Base-by-base conservation (phyloP, 805 yeast genomes). In the Ogataea kodamae region DNA sequence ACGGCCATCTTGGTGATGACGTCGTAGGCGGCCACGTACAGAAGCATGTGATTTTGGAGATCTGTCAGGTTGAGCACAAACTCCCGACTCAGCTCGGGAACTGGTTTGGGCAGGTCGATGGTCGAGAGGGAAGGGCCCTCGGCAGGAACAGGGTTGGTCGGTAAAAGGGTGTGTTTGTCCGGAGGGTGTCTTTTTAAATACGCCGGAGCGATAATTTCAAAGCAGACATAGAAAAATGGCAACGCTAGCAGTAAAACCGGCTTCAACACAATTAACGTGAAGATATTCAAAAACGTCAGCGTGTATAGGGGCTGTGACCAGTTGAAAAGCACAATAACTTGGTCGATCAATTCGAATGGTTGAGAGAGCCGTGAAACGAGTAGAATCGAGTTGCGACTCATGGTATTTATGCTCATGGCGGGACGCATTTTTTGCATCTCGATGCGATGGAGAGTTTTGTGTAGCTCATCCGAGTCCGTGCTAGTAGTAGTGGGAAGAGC, bases 51-150 rank as follows among this genome's bases (percentile, higher is more conserved):
- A 53, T 87, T 87, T 52, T 87, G 96, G 39, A 86, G 64, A 61
- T 87, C 96, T 1, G 94, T 84, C 48, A 84, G 64, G 53, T 87
- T 87, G 37, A 86, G 53, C 13, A 81, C 58, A 52, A 86, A 87
- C 53, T 87, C 95, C 35, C 83, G 67, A 19, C 89, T 78, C 30
- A 83, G 66, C 55, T 86, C 87, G 4, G 89, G 82, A 6, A 79
- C 83, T 0, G 94, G 92, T 40, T 73, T 74, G 3, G 87, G 84
- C 3, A 70, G 50, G 20, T 62, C 69, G 16, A 74, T 67, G 9
- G 64, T 62, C 25, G 62, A 48, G 23, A 81, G 46, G 1, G 76
- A 69, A 4, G 76, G 76, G 1, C 76, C 78, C 18, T 67, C 62
- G 1, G 76, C 65, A 2, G 77, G 71, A 0, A 64, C 55, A 3